These are phyloP conservation scores for Alternaria brassicae DNA, from an alignment of 2,329 filamentous ascomycete genomes.

Conservation along the genomic window DNA sequence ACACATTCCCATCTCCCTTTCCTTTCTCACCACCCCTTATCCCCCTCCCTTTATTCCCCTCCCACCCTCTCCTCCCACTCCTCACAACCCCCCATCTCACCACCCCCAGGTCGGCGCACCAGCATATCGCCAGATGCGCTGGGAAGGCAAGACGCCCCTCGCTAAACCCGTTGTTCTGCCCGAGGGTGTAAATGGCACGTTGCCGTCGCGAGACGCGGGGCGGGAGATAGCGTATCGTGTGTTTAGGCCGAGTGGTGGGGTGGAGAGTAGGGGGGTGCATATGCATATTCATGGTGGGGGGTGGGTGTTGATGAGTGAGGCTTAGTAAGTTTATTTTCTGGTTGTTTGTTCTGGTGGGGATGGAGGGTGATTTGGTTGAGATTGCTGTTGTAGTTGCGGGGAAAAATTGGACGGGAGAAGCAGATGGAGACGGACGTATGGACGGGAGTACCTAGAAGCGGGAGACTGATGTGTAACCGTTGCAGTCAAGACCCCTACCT, in stretches of 20 bases:
- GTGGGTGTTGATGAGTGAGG: conserved; percentile 55
- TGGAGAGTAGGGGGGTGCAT: conserved; percentile 57
- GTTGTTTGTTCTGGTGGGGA: too few species aligned
- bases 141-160: conserved; percentile 61
- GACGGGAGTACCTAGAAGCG: background rate
- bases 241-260: conserved; percentile 59
- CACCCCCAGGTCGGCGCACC: conserved; percentile 57
- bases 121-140: conserved; percentile 62
- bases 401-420: background rate
- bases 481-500: conserved; percentile 57
- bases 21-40: background rate
- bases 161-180: conserved; percentile 57
- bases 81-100: background rate
- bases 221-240: conserved; percentile 62
- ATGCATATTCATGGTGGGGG: conserved; percentile 65
- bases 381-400: too few species aligned
- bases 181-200: conserved; percentile 54
- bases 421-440: background rate
- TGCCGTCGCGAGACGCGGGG: conserved; percentile 61
- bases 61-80: background rate
- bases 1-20: too few species aligned
- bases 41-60: too few species aligned
- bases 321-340: conserved; percentile 19
- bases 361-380: too few species aligned
- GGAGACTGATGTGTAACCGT: conserved; percentile 4